A percentile compares a stretch with the other conserved stretches of the same genome.
These are phyloP conservation scores for Chondrostereum purpureum DNA, from an alignment of 1,284 basidiomycete genomes.

Conservation along the genomic window DNA sequence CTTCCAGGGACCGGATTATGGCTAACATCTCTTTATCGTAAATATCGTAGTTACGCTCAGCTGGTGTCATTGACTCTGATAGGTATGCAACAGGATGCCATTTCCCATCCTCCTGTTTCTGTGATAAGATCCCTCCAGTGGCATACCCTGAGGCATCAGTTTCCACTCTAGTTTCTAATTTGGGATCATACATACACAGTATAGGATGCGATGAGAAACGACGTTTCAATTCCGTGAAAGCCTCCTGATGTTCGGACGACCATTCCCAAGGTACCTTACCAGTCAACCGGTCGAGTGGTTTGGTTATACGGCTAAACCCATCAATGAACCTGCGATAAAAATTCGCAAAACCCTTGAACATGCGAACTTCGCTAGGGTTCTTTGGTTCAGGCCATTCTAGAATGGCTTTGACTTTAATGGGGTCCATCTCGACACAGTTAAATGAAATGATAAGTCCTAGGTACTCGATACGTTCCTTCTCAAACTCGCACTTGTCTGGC, in stretches of 20 bases:
- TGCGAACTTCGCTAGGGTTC: conserved; percentile 21
- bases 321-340: too few relatives aligned
- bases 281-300: conserved; percentile 17
- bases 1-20: conserved; percentile 3
- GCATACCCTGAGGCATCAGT: not conserved
- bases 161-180: not conserved
- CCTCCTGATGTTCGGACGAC: not conserved
- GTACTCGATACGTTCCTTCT: not conserved
- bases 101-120: not conserved
- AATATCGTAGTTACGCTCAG: too few relatives aligned
- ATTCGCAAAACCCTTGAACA: conserved; percentile 29
- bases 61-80: too few relatives aligned
- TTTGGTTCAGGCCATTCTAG: too few relatives aligned
- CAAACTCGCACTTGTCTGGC: too few relatives aligned
- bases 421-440: too few relatives aligned
- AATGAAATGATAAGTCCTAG: too few relatives aligned
- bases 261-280: too few relatives aligned
- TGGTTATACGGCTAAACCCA: conserved; percentile 20
- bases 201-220: not conserved
- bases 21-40: conserved; percentile 9
- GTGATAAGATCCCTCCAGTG: not conserved
- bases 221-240: not conserved
- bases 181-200: not conserved
- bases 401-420: too few relatives aligned
- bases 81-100: too few relatives aligned